phyloP scores from a whole-genome alignment of 208 protist species.

The Leishmania aethiopica region DNA sequence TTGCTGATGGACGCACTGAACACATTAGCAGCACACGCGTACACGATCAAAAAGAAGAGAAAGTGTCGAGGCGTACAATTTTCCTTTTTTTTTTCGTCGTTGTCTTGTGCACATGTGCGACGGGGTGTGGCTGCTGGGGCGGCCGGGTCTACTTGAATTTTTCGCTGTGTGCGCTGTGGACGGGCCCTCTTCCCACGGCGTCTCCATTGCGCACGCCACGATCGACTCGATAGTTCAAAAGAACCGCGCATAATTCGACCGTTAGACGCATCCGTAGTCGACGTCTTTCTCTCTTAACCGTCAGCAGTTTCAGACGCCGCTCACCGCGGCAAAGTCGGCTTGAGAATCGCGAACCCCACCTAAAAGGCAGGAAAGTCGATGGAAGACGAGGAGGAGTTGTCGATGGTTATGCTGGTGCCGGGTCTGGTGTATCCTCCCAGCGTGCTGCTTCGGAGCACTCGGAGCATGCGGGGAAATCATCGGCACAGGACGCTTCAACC shows the following conservation, averaged over 20 bases:
- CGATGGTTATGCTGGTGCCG: background rate
- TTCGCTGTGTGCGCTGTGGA: background rate
- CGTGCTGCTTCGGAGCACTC: background rate
- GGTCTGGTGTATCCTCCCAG: background rate
- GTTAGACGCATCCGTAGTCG: background rate
- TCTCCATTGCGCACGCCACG: background rate
- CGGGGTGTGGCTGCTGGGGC: background rate
- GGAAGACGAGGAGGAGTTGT: background rate
- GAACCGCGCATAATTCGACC: background rate
- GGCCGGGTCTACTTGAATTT: background rate
- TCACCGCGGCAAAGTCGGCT: conserved; percentile 1
- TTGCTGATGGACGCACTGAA: background rate
- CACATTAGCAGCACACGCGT: background rate
- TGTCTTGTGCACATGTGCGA: background rate
- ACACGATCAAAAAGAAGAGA: background rate
- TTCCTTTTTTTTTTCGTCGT: too few relatives aligned
- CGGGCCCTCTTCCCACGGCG: background rate
- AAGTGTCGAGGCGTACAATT: background rate
- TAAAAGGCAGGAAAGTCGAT: conserved; percentile 31
- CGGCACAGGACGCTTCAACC: background rate
- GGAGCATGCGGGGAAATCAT: background rate
- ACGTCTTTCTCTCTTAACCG: background rate
- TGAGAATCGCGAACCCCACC: conserved; percentile 16
- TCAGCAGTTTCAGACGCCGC: background rate
- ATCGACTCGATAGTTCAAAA: background rate